Evolutionary conservation across 2,329 filamentous ascomycete genomes (phyloP).

Genomic region (Botrytis byssoidea): DNA sequence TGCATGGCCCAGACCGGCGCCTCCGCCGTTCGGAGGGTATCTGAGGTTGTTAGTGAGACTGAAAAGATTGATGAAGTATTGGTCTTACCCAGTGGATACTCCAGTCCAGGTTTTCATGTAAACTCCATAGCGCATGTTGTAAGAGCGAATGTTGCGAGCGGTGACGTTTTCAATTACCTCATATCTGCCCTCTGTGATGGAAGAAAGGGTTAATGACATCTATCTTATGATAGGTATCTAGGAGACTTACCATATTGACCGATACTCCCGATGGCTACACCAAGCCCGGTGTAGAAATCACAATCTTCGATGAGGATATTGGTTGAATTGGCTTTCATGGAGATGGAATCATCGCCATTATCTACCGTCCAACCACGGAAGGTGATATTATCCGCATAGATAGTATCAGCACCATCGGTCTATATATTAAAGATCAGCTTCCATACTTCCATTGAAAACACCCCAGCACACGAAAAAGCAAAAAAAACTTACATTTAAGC

Average conservation of each 20-base stretch:
- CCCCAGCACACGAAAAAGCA: no score
- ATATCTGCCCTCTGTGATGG: slow-evolving; percentile 39
- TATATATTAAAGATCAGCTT: slow-evolving; percentile 45
- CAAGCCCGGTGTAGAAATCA: slow-evolving; percentile 50
- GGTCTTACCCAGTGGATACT: slow-evolving; percentile 42
- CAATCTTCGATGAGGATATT: slow-evolving; percentile 52
- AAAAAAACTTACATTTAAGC: slow-evolving; percentile 10
- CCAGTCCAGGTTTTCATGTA: slow-evolving; percentile 62
- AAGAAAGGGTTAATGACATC: background rate
- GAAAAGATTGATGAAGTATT: background rate
- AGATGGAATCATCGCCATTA: slow-evolving; percentile 55
- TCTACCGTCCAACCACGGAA: slow-evolving; percentile 51
- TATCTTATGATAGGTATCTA: no score
- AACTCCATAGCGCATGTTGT: slow-evolving; percentile 41
- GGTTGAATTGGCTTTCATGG: slow-evolving; percentile 55
- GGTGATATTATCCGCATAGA: slow-evolving; percentile 52
- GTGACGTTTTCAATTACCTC: slow-evolving; percentile 52
- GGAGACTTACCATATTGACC: slow-evolving; percentile 48
- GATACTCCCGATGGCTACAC: slow-evolving; percentile 57
- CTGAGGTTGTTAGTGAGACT: background rate
- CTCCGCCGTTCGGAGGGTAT: slow-evolving; percentile 57
- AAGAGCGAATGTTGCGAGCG: slow-evolving; percentile 47
- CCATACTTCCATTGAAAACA: background rate
- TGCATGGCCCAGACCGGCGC: slow-evolving; percentile 50
- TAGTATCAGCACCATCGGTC: slow-evolving; percentile 51